These are phyloP conservation scores for Penicillium vulpinum DNA, from an alignment of 2,329 filamentous ascomycete genomes.

Conservation along the genomic window DNA sequence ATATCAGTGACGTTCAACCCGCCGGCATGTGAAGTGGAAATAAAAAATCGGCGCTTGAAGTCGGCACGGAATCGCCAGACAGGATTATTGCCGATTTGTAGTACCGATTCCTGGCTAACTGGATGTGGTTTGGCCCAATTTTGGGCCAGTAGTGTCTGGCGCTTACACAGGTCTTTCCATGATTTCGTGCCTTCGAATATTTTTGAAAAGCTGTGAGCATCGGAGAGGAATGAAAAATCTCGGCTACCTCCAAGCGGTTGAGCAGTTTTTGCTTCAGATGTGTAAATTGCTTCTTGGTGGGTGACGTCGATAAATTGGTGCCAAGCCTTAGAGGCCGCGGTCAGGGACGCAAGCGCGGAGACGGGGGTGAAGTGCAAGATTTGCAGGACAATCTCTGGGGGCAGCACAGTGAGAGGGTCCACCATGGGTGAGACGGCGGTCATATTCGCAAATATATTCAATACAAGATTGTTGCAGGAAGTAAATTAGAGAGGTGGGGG, in stretches of 20 bases:
- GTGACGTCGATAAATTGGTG: slow-evolving; percentile 45
- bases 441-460: slow-evolving; percentile 15
- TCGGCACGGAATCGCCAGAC: slow-evolving; percentile 51
- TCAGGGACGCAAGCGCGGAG: slow-evolving; percentile 39
- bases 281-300: slow-evolving; percentile 47
- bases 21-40: slow-evolving; percentile 49
- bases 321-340: slow-evolving; percentile 39
- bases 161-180: slow-evolving; percentile 50
- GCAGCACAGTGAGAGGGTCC: slow-evolving; percentile 35
- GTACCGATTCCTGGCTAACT: slow-evolving; percentile 39
- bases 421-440: slow-evolving; percentile 5
- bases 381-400: slow-evolving; percentile 44
- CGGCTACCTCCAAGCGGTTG: slow-evolving; percentile 28
- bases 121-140: slow-evolving; percentile 43
- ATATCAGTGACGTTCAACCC: slow-evolving; percentile 50
- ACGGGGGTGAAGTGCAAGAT: slow-evolving; percentile 42
- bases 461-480: slow-evolving; percentile 5
- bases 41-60: slow-evolving; percentile 48
- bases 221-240: slow-evolving; percentile 33
- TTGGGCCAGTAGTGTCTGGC: slow-evolving; percentile 40
- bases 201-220: slow-evolving; percentile 33
- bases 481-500: not conserved
- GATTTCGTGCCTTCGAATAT: slow-evolving; percentile 37
- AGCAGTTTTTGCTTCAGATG: slow-evolving; percentile 32
- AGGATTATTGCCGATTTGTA: slow-evolving; percentile 44